These are phyloP conservation scores for Solidago caesia DNA, from an alignment of 129 eudicot species.

Conservation along the genomic window DNA sequence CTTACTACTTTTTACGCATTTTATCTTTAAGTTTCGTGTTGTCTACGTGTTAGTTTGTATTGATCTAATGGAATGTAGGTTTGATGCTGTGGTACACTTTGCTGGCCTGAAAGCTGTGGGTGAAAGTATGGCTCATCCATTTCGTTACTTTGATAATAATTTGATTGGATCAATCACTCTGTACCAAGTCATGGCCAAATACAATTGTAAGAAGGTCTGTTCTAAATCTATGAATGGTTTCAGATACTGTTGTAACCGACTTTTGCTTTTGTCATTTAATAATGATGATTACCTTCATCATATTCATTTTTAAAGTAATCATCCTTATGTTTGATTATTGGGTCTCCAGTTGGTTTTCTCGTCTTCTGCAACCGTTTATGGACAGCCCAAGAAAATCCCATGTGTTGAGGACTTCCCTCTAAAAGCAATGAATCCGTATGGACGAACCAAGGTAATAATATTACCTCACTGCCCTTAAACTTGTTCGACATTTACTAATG, in stretches of 20 bases:
- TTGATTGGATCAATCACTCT: slow-evolving; percentile 85
- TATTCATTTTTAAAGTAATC: background rate
- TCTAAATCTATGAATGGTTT: slow-evolving; percentile 8
- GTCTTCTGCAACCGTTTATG: slow-evolving; percentile 97
- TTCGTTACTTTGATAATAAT: slow-evolving; percentile 87
- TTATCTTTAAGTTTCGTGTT: slow-evolving; percentile 1
- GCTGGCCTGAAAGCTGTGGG: slow-evolving; percentile 98
- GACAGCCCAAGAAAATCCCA: slow-evolving; percentile 90
- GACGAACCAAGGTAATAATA: slow-evolving; percentile 83
- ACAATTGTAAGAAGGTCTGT: slow-evolving; percentile 92
- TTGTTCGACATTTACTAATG: background rate
- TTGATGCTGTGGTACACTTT: slow-evolving; percentile 94
- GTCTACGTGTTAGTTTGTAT: background rate
- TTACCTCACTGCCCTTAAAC: background rate
- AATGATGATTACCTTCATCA: background rate
- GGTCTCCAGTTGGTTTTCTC: slow-evolving; percentile 87
- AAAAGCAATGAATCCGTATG: slow-evolving; percentile 95
- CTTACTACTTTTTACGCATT: background rate
- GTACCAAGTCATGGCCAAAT: slow-evolving; percentile 81
- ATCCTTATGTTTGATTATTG: slow-evolving; percentile 11
- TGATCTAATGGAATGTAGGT: slow-evolving; percentile 40
- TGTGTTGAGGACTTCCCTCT: slow-evolving; percentile 79
- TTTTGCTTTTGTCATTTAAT: background rate
- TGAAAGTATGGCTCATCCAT: slow-evolving; percentile 83
- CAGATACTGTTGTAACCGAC: background rate